Evolutionary conservation across 1,284 basidiomycete species (phyloP), one percentile per base, ranked within the genome.

Genomic region (Trametes polyzona): DNA sequence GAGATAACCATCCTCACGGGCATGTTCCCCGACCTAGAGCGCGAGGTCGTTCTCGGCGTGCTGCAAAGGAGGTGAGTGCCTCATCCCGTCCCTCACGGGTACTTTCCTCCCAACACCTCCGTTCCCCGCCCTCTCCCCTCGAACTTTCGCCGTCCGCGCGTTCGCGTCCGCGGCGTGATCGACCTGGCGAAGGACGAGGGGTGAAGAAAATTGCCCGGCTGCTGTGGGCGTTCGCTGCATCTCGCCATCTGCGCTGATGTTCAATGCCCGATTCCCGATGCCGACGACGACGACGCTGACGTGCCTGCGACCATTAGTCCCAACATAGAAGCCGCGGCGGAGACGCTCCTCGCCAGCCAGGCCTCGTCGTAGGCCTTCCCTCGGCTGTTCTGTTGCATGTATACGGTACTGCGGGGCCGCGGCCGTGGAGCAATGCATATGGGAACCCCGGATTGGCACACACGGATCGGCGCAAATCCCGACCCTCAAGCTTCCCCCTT

Each of bases 1-100:
- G 93, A 95, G 74, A 90, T 95, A 46, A 73, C 76, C 19, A 86
- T 90, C 44, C 68, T 95, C 58, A 83, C 82, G 47, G 81, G 74
- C 51, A 94, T 96, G 89, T 96, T 96, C 70, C 93, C 93, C 16
- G 84, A 91, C 69, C 69, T 92, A 30, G 81, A 82, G 26, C 77
- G 92, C 50, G 88, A 91, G 47, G 80, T 84, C n/a, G 76, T 95
- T n/a, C 81, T 93, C 10, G 83, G 81, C 30, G 87, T 92, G 8
- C 75, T 96, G 40, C 92, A 95, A 69, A 76, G 89, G 71, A 94
- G 90, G 93, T 93, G 68, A 67, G 86, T 74, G 23, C 49, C 29
- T 21, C n/a, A n/a, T 35, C 24, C 16, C 39, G 29, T n/a, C 12
- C 46, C 41, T 17, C 12, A 7, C 41, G 16, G 21, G 16, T n/a